Conservation (phyloP, 352 stramenopile genomes). For the Pythium folliculosum region DNA sequence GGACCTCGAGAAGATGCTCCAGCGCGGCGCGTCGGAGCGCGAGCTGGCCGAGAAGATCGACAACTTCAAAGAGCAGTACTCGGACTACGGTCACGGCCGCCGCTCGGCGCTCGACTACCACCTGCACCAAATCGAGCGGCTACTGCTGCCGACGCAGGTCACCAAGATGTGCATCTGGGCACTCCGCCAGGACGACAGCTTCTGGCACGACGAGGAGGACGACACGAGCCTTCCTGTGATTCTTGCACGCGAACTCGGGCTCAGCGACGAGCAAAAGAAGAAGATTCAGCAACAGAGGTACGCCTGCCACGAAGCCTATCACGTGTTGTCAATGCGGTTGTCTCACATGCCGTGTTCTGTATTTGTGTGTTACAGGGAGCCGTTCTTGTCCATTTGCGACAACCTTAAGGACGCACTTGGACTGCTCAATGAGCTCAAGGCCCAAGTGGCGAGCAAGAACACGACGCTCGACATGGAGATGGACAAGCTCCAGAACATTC, state of each 20-base stretch:
- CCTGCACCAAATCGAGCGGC: conserved; percentile 92
- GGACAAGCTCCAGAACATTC: conserved; percentile 92
- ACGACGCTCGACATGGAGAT: conserved; percentile 93
- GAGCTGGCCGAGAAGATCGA: conserved; percentile 94
- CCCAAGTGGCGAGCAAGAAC: conserved; percentile 89
- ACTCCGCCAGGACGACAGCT: conserved; percentile 89
- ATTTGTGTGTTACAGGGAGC: conserved; percentile 34
- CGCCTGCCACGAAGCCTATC: background rate
- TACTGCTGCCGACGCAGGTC: conserved; percentile 93
- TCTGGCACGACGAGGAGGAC: conserved; percentile 88
- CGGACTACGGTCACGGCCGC: conserved; percentile 90
- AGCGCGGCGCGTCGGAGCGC: conserved; percentile 75
- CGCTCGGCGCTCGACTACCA: conserved; percentile 88
- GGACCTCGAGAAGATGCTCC: conserved; percentile 84
- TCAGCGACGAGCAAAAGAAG: conserved; percentile 92
- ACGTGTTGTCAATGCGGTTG: background rate
- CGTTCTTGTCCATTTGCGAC: conserved; percentile 82
- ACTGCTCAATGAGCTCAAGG: conserved; percentile 89
- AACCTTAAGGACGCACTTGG: conserved; percentile 87
- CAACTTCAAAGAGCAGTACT: conserved; percentile 94
- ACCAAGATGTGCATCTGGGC: conserved; percentile 94
- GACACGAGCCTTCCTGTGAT: conserved; percentile 90
- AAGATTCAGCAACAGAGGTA: conserved; percentile 92
- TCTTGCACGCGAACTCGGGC: conserved; percentile 86
- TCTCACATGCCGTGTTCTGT: background rate